phyloP scores from a whole-genome alignment of 2,329 filamentous ascomycete genomes.

The Cladophialophora yegresii region DNA sequence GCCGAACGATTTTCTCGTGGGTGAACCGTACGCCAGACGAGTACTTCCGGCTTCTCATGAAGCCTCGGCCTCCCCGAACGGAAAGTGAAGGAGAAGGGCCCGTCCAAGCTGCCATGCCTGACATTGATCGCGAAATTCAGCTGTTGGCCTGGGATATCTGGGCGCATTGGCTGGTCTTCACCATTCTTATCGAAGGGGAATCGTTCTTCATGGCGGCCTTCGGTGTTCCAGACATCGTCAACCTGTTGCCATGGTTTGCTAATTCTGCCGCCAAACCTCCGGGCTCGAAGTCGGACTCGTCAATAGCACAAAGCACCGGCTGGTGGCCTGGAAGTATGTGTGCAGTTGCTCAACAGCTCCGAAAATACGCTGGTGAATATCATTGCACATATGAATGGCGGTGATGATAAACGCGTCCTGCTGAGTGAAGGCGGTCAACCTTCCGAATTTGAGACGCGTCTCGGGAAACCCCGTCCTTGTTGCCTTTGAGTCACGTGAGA shows the following conservation, averaged over 20 bases:
- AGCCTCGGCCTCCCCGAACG: not conserved
- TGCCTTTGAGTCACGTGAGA: not conserved
- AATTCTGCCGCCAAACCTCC: not conserved
- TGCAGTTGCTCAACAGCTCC: conserved; percentile 15
- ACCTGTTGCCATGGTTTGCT: not conserved
- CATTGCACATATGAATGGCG: conserved; percentile 3
- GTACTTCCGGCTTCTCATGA: conserved; percentile 6
- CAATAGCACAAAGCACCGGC: not conserved
- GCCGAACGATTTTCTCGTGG: conserved; percentile 13
- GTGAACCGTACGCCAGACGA: conserved; percentile 15
- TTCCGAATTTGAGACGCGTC: not conserved
- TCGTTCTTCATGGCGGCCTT: conserved; percentile 13
- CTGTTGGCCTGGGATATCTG: conserved; percentile 24
- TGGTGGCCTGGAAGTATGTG: conserved; percentile 16
- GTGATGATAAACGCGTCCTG: not conserved
- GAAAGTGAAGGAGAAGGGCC: not conserved
- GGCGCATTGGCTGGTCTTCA: conserved; percentile 23
- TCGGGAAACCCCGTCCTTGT: not conserved
- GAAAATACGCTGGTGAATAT: conserved; percentile 6
- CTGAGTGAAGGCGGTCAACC: not conserved
- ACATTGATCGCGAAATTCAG: conserved; percentile 15
- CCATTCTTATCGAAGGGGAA: conserved; percentile 20
- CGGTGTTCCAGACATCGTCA: conserved; percentile 19
- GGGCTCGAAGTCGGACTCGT: not conserved
- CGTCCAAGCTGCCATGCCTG: not conserved